Conservation (phyloP, 2,329 filamentous ascomycete genomes). For the Neurospora sp. region DNA sequence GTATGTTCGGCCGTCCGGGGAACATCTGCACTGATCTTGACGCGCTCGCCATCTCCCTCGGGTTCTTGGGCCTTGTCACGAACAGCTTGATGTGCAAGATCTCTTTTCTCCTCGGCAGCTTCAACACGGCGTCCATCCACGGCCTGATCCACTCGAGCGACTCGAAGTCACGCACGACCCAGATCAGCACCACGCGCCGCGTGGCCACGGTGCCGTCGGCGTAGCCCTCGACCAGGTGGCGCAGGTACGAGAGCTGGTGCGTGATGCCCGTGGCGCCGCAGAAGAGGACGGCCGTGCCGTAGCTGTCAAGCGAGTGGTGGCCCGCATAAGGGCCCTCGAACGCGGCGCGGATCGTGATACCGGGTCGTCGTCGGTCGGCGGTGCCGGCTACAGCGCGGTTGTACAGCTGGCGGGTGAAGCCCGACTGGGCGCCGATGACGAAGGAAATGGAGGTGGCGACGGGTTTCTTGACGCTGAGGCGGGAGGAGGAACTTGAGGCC, state of each 20-base stretch:
- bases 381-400: constrained; percentile 32
- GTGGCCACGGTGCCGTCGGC: constrained; percentile 66
- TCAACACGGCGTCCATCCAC: constrained; percentile 68
- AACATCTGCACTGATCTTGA: constrained; percentile 83
- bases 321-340: constrained; percentile 86
- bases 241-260: constrained; percentile 83
- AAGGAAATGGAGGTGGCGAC: constrained; percentile 58
- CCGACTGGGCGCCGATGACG: constrained; percentile 77
- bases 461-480: constrained; percentile 20
- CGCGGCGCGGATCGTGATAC: constrained; percentile 56
- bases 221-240: constrained; percentile 62
- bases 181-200: constrained; percentile 72
- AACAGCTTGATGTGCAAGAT: constrained; percentile 82
- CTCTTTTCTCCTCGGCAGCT: constrained; percentile 71
- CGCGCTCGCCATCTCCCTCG: constrained; percentile 69
- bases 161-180: constrained; percentile 85
- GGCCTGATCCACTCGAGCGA: constrained; percentile 88
- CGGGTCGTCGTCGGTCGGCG: not conserved
- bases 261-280: constrained; percentile 93
- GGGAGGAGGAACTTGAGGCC: constrained; percentile 7
- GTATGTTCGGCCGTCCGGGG: constrained; percentile 76
- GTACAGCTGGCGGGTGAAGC: constrained; percentile 77
- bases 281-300: constrained; percentile 84
- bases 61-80: constrained; percentile 76
- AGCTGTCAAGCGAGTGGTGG: constrained; percentile 79